A percentile compares a stretch with the other conserved stretches of the same genome.
Evolutionary conservation across 2,329 filamentous ascomycete genomes (phyloP).

Genomic region (Stromatinia cepivora): DNA sequence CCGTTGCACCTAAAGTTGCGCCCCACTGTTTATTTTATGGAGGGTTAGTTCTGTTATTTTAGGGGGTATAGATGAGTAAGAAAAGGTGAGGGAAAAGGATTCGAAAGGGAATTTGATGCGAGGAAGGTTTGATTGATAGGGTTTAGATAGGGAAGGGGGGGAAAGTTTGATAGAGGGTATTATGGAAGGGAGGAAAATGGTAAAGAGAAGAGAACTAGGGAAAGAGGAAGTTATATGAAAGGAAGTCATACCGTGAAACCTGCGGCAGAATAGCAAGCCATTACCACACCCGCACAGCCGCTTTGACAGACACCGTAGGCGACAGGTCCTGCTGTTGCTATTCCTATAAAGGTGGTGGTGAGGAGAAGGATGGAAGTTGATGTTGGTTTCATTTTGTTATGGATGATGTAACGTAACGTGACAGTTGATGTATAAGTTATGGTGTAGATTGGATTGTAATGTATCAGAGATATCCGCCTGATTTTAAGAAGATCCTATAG

Average conservation of each 20-base stretch:
- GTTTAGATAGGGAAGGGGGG: too few species aligned
- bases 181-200: too few species aligned
- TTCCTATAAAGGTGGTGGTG: neutral
- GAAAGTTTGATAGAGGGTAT: too few species aligned
- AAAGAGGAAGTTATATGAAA: too few species aligned
- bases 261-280: conserved; percentile 16
- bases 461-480: too few species aligned
- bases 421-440: neutral
- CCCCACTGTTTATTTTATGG: neutral
- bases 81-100: too few species aligned
- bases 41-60: neutral
- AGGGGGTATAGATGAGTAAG: too few species aligned
- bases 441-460: too few species aligned
- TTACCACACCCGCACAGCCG: conserved; percentile 12
- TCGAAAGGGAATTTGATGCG: too few species aligned
- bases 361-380: neutral
- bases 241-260: neutral
- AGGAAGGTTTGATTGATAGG: too few species aligned
- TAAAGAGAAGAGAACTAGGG: too few species aligned
- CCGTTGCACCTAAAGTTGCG: conserved; percentile 7
- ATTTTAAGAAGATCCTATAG: too few species aligned
- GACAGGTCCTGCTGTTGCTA: neutral
- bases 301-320: conserved; percentile 10
- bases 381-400: neutral
- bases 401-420: neutral